Evolutionary conservation across 768 basidiomycete species (phyloP), one percentile per base, ranked within the genome.

Genomic region (Butyriboletus loyo): DNA sequence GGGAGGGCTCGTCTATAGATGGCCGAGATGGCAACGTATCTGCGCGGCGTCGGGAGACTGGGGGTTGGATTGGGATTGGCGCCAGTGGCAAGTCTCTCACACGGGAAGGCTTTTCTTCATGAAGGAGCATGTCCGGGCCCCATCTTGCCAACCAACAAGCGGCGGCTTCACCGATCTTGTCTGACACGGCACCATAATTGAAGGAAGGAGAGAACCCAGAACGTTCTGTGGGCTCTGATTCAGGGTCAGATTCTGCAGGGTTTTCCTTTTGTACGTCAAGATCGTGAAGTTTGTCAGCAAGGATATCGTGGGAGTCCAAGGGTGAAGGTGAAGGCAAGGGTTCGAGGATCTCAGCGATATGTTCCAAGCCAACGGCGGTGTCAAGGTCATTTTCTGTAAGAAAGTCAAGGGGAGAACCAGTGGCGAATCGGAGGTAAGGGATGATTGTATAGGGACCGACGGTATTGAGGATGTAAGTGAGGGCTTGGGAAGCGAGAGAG

Each of bases 141-240:
- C 94, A 98, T 39, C 90, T 77, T 1, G 85, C 79, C 17, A 97
- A 75, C 92, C 93, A 98, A 67, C 88, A 91, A 3, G 82, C 81
- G 59, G 87, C 86, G 0, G 91, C 87, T 69, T 96, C 92, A 13
- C 94, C 94, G 50, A 97, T 90, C 73, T 92, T 95, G 70, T 92
- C 84, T 0, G 89, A 89, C 10, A 93, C 77, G n/a, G 82, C 77
- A n/a, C 93, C 94, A 62, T 97, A 96, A 63, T 84, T 79, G 60
- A 84, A 88, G 32, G 72, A 73, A 2, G 78, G 76, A 14, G 62
- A 58, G 21, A 53, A 62, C 7, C 51, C 49, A 2, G 52, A 55
- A 6, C 41, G 51, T 8, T 56, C 58, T 27, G 63, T 50, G 14
- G 55, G 50, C n/a, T 66, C 64, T n/a, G 69, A 58, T 38, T 61